Conservation (phyloP, 768 basidiomycete genomes). For the Pleurotus giganteus region DNA sequence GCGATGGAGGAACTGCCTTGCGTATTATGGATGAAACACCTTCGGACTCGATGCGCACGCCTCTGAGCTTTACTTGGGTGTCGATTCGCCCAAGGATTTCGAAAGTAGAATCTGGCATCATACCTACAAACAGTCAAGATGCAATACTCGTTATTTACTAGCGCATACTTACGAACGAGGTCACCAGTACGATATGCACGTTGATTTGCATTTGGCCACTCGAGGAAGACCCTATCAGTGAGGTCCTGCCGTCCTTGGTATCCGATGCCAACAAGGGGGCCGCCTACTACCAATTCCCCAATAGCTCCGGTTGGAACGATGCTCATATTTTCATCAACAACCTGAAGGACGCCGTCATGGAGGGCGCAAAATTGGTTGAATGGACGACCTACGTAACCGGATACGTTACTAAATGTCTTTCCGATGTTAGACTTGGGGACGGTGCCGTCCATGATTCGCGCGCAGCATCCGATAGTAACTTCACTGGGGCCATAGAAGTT, state of each 20-base stretch:
- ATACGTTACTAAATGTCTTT: slow-evolving; percentile 34
- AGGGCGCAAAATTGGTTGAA: neutral
- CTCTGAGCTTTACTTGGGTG: slow-evolving; percentile 49
- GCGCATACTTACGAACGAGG: slow-evolving; percentile 37
- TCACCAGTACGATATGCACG: slow-evolving; percentile 52
- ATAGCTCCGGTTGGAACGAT: slow-evolving; percentile 41
- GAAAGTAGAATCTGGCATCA: slow-evolving; percentile 47
- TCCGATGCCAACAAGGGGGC: slow-evolving; percentile 48
- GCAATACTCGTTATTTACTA: too few species aligned
- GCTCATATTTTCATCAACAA: slow-evolving; percentile 40
- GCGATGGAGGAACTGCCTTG: slow-evolving; percentile 23
- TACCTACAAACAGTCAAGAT: slow-evolving; percentile 30
- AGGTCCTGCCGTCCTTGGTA: slow-evolving; percentile 44
- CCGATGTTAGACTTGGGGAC: slow-evolving; percentile 45
- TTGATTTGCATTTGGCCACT: slow-evolving; percentile 38
- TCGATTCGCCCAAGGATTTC: slow-evolving; percentile 52
- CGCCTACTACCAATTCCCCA: slow-evolving; percentile 50
- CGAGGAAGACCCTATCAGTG: slow-evolving; percentile 43
- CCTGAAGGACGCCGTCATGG: slow-evolving; percentile 27
- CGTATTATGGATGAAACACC: slow-evolving; percentile 47
- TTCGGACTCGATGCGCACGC: slow-evolving; percentile 53
- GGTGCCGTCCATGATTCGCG: slow-evolving; percentile 36
- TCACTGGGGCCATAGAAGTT: slow-evolving; percentile 56
- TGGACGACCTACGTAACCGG: slow-evolving; percentile 27
- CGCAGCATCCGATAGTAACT: slow-evolving; percentile 51